These are phyloP conservation scores for Diatrype stigma DNA, from an alignment of 2,329 filamentous ascomycete genomes.

Conservation along the genomic window DNA sequence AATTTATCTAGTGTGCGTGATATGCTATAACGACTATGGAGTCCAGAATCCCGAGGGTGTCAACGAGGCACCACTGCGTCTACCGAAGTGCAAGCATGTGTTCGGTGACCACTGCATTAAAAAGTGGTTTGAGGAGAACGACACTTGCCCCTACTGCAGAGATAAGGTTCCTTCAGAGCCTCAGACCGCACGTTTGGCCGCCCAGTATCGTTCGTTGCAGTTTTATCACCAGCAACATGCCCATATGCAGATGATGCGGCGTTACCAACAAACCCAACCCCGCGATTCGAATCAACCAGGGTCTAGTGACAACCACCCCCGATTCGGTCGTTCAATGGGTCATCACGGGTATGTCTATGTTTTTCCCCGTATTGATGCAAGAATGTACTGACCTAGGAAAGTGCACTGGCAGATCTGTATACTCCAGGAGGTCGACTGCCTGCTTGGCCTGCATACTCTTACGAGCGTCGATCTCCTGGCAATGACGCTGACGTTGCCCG, in stretches of 20 bases:
- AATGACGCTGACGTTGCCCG: constrained; percentile 23
- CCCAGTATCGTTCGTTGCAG: constrained; percentile 14
- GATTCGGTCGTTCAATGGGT: background rate
- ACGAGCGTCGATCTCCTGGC: constrained; percentile 25
- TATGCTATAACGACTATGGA: constrained; percentile 62
- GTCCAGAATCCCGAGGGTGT: constrained; percentile 53
- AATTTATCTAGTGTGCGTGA: constrained; percentile 48
- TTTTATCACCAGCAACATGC: constrained; percentile 23
- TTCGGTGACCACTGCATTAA: constrained; percentile 63
- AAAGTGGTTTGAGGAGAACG: constrained; percentile 60
- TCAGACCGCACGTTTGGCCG: background rate
- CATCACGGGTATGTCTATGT: background rate
- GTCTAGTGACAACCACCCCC: background rate
- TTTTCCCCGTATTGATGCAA: too few species aligned
- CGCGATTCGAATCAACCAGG: background rate
- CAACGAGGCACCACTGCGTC: constrained; percentile 50
- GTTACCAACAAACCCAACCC: background rate
- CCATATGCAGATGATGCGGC: constrained; percentile 1
- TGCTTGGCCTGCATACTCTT: background rate
- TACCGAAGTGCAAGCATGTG: constrained; percentile 60
- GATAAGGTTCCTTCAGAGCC: constrained; percentile 54
- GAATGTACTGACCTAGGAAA: background rate
- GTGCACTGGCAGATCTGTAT: background rate
- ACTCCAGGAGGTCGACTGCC: background rate
- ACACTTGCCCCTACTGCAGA: constrained; percentile 62